Percentiles rank a stretch among this genome's conserved stretches.
Conservation (phyloP, 2,329 filamentous ascomycete species). For the Talaromyces funiculosus region DNA sequence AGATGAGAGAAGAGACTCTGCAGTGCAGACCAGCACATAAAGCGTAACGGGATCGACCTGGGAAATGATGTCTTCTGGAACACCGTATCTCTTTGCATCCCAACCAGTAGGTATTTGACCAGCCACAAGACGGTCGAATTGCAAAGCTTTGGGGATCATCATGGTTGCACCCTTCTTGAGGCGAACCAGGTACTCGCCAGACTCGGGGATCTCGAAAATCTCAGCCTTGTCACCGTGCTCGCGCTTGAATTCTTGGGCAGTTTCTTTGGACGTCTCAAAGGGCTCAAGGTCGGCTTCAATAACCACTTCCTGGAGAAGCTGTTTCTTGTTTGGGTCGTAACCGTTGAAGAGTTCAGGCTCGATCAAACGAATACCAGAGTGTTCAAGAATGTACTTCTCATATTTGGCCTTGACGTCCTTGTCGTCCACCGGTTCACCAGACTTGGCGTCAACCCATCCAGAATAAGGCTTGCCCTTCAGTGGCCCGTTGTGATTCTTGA, state of each 20-base stretch:
- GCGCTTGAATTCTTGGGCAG: constrained; percentile 92
- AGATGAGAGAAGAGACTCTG: constrained; percentile 80
- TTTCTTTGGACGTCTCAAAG: constrained; percentile 96
- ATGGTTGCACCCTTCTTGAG: constrained; percentile 93
- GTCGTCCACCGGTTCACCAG: constrained; percentile 91
- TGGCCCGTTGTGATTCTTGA: constrained; percentile 95
- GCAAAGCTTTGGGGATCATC: constrained; percentile 92
- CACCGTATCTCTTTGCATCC: constrained; percentile 93
- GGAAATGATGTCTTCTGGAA: constrained; percentile 94
- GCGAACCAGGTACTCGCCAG: constrained; percentile 88
- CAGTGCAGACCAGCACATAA: constrained; percentile 89
- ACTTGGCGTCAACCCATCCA: constrained; percentile 92
- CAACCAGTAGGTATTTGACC: constrained; percentile 96
- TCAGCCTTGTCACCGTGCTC: constrained; percentile 97
- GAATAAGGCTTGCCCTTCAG: constrained; percentile 96
- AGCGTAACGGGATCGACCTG: constrained; percentile 96
- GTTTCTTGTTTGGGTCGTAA: constrained; percentile 98
- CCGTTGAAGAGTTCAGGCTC: constrained; percentile 95
- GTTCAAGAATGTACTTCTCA: constrained; percentile 92
- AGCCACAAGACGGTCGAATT: constrained; percentile 94
- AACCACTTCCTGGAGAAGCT: constrained; percentile 94
- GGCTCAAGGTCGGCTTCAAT: constrained; percentile 96
- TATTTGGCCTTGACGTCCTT: constrained; percentile 98
- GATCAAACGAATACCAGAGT: constrained; percentile 94
- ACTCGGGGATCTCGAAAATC: constrained; percentile 89